Evolutionary conservation across 1,139 yeast genomes (phyloP).

Genomic region (Protomyces arabidopsidicola): DNA sequence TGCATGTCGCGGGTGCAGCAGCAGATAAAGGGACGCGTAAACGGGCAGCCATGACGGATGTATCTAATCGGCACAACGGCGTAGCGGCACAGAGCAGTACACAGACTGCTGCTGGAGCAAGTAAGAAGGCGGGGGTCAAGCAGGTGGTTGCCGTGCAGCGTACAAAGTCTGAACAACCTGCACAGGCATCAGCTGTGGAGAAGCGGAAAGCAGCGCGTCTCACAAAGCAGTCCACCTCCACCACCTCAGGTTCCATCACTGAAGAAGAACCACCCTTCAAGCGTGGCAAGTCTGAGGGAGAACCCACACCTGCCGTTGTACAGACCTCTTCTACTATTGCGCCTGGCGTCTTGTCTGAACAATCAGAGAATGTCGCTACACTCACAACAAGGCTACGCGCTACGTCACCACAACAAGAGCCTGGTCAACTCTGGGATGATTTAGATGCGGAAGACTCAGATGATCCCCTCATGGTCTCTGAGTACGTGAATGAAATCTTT

Average conservation of each 20-base stretch:
- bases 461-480: conserved; percentile 94
- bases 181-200: conserved; percentile 1
- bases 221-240: neutral
- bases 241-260: conserved; percentile 1
- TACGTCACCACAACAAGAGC: neutral
- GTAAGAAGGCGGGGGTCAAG: conserved; percentile 2
- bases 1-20: neutral
- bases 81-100: conserved; percentile 6
- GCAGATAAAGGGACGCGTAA: conserved; percentile 32
- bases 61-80: conserved; percentile 37
- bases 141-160: neutral
- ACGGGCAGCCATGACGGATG: conserved; percentile 40
- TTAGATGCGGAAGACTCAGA: conserved; percentile 83
- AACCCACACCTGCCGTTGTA: neutral
- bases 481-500: conserved; percentile 83
- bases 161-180: conserved; percentile 9
- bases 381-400: neutral
- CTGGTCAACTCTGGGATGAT: conserved; percentile 65
- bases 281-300: conserved; percentile 23
- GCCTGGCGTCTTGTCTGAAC: conserved; percentile 1
- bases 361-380: neutral
- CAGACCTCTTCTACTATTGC: neutral
- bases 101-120: conserved; percentile 2
- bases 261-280: conserved; percentile 27
- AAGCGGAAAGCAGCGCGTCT: conserved; percentile 15